Evolutionary conservation across 306 rosid genomes (phyloP), one percentile per base, ranked within the genome.

Genomic region (Trifolium fragiferum): DNA sequence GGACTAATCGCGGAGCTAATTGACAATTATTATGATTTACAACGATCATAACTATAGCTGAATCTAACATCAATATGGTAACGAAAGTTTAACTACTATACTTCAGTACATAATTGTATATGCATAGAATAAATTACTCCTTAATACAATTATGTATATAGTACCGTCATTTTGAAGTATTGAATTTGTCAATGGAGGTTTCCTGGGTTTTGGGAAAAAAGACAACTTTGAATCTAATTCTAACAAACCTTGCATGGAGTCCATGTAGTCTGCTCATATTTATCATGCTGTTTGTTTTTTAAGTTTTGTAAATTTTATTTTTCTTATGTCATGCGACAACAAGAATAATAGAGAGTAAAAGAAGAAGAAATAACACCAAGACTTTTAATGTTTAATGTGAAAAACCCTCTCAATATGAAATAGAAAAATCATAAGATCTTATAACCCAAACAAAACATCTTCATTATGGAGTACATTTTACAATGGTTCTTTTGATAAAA

Each of bases 241-340:
- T 53, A 53, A 53, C 59, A 18, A 53, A 18, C 27, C 27, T 53
- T 53, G 27, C 15, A 11, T 53, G 59, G 15, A 53, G 59, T 53
- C 59, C 59, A 53, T 53, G 25, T 19, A 53, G 0, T 18, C 12
- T 53, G 25, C 13, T 53, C 27, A 53, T 53, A 53, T 10, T 53
- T 19, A 19, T 53, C 27, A 8, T 55, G 68, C 58, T 65, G 15
- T 54, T 25, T 67, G 33, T 38, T 49, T 75, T 51, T 2, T 8
- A 69, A 43, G 55, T 44, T 70, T 63, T 58, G 23, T 27, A 11
- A 30, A 51, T 54, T 37, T 32, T 50, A 25, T 69, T 43, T 41
- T 78, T 15, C 43, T 16, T 64, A 8, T 66, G 70, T 70, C 23
- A 44, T 80, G 66, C 10, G 5, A 25, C 23, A 61, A 32, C 12